Base-by-base conservation (phyloP, 441 rosid species). In the Jatropha podagrica region DNA sequence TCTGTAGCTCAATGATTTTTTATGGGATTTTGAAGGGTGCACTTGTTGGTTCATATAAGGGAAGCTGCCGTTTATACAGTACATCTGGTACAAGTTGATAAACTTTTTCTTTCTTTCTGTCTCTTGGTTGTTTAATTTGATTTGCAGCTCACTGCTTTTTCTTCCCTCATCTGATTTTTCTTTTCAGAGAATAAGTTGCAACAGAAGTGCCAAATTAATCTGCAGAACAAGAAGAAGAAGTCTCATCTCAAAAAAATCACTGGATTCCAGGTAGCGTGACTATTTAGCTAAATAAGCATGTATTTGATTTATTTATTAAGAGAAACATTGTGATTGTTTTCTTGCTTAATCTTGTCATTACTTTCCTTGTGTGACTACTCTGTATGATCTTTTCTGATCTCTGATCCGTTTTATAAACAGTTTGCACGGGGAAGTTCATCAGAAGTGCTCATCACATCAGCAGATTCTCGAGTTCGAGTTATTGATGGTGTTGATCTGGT, bases 391-490 rank as follows among this genome's bases (percentile, higher is more conserved):
- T 44, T 74, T 61, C 48, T 20, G 8, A 63, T 65, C 77, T 49
- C 76, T 86, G 78, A 76, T 81, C 76, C 67, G 59, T 76, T 83
- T 79, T 59, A 26, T 73, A 66, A 76, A 75, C 89, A 96, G 99
- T 96, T 94, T 90, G 92, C 88, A 15, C 91, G 90, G 26, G 97
- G 98, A 81, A 90, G 95, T 76, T 90, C 91, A 74, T 85, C 91
- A 15, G 92, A 89, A 85, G 88, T 95, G 81, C 94, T 96, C 46
- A 77, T 93, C 81, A 93, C 98, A 42, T 93, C 99, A 56, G 94
- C 99, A 69, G 99, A 96, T 87, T 96, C 98, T 75, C 92, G 98
- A 81, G 78, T 92, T 23, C 94, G 98, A 65, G 97, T 92, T 84
- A 81, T 93, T 61, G 90, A 93, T 55, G 92, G 91, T 69, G 81